Evolutionary conservation across 768 basidiomycete genomes (phyloP).

Genomic region (Stropharia rugosoannulata): DNA sequence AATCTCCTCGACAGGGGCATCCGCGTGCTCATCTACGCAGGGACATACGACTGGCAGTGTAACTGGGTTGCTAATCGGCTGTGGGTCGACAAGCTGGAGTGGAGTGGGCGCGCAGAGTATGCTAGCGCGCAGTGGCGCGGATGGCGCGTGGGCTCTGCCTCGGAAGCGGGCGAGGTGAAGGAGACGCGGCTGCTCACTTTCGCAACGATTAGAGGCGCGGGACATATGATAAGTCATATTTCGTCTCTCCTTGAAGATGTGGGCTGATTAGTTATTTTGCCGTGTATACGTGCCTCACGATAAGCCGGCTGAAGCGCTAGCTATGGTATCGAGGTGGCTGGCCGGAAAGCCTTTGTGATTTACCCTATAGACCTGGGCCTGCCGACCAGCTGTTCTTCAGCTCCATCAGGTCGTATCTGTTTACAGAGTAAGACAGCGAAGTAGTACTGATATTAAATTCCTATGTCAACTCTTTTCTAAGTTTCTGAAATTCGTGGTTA

Average conservation of each 20-base stretch:
- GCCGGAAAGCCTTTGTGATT: constrained; percentile 36
- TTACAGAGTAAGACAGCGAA: too few relatives aligned
- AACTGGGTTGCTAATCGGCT: constrained; percentile 77
- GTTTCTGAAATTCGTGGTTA: too few relatives aligned
- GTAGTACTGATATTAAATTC: too few relatives aligned
- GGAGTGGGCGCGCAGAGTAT: constrained; percentile 64
- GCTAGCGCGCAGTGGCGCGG: constrained; percentile 43
- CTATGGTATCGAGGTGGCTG: constrained; percentile 69
- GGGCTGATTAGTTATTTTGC: too few relatives aligned
- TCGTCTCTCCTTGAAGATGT: not conserved
- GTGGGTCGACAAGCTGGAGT: constrained; percentile 74
- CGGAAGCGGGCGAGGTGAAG: constrained; percentile 48
- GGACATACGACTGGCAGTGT: constrained; percentile 79
- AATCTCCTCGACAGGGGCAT: constrained; percentile 76
- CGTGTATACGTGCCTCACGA: constrained; percentile 59
- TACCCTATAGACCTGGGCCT: too few relatives aligned
- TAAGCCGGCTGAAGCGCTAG: constrained; percentile 58
- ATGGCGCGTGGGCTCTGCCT: constrained; percentile 54
- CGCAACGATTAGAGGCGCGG: constrained; percentile 40
- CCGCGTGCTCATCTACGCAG: constrained; percentile 71
- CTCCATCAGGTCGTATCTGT: too few relatives aligned
- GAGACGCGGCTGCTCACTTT: constrained; percentile 30
- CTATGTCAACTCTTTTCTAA: too few relatives aligned
- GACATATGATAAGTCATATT: constrained; percentile 45
- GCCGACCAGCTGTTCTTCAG: too few relatives aligned